These are phyloP conservation scores for Yamadazyma aaseri DNA, from an alignment of 1,139 yeast species.

Conservation along the genomic window DNA sequence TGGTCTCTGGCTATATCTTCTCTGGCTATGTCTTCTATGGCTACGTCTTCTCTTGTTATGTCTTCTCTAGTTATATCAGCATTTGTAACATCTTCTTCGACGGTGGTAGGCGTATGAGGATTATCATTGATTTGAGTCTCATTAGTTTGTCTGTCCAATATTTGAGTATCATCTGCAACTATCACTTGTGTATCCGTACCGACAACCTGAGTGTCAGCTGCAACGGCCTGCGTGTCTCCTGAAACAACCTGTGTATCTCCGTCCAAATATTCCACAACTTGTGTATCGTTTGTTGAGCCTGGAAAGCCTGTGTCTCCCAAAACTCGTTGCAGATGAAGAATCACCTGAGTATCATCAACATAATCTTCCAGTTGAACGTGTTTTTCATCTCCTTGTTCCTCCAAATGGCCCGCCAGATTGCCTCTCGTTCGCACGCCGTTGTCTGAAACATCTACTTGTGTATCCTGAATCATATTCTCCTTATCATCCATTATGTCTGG, in stretches of 20 bases:
- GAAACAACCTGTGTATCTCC: conserved; percentile 5
- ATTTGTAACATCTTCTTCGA: not conserved
- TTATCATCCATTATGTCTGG: not conserved
- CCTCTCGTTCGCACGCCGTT: no score
- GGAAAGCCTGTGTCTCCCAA: no score
- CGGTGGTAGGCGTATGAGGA: not conserved
- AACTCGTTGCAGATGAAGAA: no score
- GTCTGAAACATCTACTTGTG: conserved; percentile 2
- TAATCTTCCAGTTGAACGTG: no score
- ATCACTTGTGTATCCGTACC: conserved; percentile 3
- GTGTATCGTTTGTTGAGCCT: conserved; percentile 7
- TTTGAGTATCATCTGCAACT: not conserved
- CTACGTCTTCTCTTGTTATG: not conserved
- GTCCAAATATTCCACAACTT: conserved; percentile 1
- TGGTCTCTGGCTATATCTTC: not conserved
- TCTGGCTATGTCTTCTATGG: conserved; percentile 1
- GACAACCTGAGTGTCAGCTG: conserved; percentile 7
- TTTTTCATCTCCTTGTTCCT: no score
- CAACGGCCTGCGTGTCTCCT: not conserved
- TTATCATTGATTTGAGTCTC: not conserved
- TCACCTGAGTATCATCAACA: no score
- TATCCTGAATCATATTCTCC: conserved; percentile 1
- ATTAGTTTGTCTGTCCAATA: not conserved
- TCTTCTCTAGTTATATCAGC: not conserved
- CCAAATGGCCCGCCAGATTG: no score